phyloP scores from a whole-genome alignment of 768 basidiomycete species.

The Tremella mesenterica region DNA sequence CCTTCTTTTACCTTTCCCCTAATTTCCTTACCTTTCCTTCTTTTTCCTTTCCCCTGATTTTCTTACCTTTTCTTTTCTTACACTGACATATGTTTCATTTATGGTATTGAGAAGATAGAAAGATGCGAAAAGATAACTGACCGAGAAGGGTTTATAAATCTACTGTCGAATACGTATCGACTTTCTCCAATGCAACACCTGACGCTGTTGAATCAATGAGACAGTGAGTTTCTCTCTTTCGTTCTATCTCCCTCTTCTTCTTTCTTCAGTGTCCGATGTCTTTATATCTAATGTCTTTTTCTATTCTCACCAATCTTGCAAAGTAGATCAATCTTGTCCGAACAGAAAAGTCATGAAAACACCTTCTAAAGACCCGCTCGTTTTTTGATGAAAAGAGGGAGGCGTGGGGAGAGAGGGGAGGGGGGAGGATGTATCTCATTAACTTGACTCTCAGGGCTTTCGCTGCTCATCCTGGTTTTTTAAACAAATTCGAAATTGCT shows the following conservation, averaged over 20 bases:
- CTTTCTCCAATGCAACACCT: slow-evolving; percentile 31
- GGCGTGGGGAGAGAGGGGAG: not conserved
- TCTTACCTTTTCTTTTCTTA: too few relatives aligned
- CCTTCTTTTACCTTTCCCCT: too few relatives aligned
- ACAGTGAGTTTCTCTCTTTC: slow-evolving; percentile 17
- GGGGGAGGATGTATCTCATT: slow-evolving; percentile 7
- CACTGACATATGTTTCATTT: too few relatives aligned
- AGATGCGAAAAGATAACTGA: too few relatives aligned
- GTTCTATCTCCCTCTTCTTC: not conserved
- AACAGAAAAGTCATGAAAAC: not conserved
- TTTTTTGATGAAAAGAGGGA: too few relatives aligned
- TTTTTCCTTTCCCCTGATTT: too few relatives aligned
- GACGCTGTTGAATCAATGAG: slow-evolving; percentile 31
- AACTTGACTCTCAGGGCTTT: too few relatives aligned
- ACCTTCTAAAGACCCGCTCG: too few relatives aligned
- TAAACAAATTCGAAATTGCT: slow-evolving; percentile 40
- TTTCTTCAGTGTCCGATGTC: not conserved
- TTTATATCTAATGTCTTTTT: not conserved
- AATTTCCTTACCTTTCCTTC: too few relatives aligned
- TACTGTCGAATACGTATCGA: slow-evolving; percentile 30
- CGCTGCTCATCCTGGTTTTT: slow-evolving; percentile 20
- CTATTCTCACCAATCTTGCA: not conserved
- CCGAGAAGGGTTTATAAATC: slow-evolving; percentile 30
- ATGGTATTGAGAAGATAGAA: not conserved
- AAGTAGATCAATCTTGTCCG: too few relatives aligned